Percentiles rank a stretch among this genome's conserved stretches.
Conservation (phyloP, 2,329 filamentous ascomycete species). For the Exophiala aquamarina region DNA sequence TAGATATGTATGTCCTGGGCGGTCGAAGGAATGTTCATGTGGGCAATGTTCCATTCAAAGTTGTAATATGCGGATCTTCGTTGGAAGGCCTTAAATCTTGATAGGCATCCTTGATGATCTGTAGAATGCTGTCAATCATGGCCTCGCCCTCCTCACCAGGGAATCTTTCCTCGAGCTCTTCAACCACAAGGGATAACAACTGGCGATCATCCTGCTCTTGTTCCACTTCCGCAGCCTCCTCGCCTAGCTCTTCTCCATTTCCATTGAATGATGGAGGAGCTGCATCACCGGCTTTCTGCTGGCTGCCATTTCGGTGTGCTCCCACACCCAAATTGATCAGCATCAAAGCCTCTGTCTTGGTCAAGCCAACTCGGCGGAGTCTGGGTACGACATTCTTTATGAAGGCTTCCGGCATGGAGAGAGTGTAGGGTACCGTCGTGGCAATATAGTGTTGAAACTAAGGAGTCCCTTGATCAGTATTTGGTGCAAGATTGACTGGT, state of each 20-base stretch:
- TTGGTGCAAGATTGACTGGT: background rate
- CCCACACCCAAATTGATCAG: constrained; percentile 48
- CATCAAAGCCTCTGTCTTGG: constrained; percentile 48
- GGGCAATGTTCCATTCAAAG: too few species aligned
- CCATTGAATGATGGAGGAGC: background rate
- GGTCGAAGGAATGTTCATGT: too few species aligned
- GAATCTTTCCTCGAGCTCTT: constrained; percentile 28
- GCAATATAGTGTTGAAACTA: constrained; percentile 20
- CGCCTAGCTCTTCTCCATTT: constrained; percentile 5
- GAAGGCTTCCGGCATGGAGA: constrained; percentile 39
- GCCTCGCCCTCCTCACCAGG: constrained; percentile 25
- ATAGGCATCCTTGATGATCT: constrained; percentile 15
- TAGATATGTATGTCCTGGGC: too few species aligned
- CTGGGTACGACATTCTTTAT: constrained; percentile 37
- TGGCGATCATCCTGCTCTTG: constrained; percentile 17
- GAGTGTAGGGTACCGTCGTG: constrained; percentile 20
- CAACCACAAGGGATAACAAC: constrained; percentile 24
- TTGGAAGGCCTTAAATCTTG: constrained; percentile 3
- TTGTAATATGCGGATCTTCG: too few species aligned
- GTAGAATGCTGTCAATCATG: constrained; percentile 23
- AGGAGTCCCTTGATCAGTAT: background rate
- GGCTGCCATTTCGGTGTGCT: constrained; percentile 20
- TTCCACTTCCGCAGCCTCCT: constrained; percentile 15
- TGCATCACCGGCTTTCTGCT: constrained; percentile 1
- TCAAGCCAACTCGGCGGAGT: constrained; percentile 42